These are phyloP conservation scores for Globisporangium recalcitrans DNA, from an alignment of 352 stramenopile genomes.

Conservation along the genomic window DNA sequence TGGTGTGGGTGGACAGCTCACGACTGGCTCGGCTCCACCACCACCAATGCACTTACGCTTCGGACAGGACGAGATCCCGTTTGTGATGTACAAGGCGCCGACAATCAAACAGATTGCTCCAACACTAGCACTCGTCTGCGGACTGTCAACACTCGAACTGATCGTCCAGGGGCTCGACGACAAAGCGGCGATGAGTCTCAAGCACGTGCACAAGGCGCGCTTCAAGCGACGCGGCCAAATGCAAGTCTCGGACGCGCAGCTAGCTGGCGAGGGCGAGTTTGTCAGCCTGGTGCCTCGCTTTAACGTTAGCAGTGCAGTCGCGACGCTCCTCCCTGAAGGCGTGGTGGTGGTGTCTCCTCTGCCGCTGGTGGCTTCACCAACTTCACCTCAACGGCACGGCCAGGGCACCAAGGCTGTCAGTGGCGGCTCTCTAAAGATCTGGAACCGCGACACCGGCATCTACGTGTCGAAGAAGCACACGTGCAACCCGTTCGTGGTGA, in stretches of 20 bases:
- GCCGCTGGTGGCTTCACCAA: not conserved
- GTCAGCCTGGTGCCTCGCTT: constrained; percentile 54
- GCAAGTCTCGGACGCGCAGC: constrained; percentile 50
- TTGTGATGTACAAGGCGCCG: constrained; percentile 65
- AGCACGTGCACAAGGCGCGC: constrained; percentile 40
- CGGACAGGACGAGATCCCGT: constrained; percentile 57
- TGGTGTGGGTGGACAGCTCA: not conserved
- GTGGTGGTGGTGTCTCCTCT: not conserved
- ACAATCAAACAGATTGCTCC: constrained; percentile 48
- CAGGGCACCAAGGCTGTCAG: not conserved
- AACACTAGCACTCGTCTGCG: constrained; percentile 34
- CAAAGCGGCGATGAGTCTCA: constrained; percentile 34
- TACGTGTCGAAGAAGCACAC: constrained; percentile 65
- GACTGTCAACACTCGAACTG: constrained; percentile 42
- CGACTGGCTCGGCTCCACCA: not conserved
- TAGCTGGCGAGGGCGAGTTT: constrained; percentile 44
- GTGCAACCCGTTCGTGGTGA: constrained; percentile 66
- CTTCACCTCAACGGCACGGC: constrained; percentile 12
- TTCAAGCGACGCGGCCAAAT: constrained; percentile 71
- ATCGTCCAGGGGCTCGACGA: constrained; percentile 64
- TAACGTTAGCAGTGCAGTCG: constrained; percentile 40
- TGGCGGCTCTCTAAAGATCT: constrained; percentile 32
- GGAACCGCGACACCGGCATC: constrained; percentile 42
- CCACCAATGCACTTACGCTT: constrained; percentile 24
- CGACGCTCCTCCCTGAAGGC: constrained; percentile 26